A percentile compares a stretch with the other conserved stretches of the same genome.
These are phyloP conservation scores for Fusarium palustre DNA, from an alignment of 2,329 filamentous ascomycete species.

Conservation along the genomic window DNA sequence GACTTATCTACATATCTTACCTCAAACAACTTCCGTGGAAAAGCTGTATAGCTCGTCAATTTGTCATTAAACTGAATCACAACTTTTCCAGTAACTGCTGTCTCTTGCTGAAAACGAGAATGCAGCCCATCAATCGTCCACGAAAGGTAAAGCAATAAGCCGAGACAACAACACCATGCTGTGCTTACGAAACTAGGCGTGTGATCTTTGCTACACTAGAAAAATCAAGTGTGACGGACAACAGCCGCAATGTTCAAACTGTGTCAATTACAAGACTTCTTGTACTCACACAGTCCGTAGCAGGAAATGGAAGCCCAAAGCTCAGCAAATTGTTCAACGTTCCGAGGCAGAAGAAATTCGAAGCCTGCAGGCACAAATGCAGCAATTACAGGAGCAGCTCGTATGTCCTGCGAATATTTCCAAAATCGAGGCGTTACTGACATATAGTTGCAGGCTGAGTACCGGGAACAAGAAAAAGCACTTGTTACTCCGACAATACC, in stretches of 20 bases:
- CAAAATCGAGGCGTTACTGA: accelerated
- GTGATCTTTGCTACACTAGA: slow-evolving; percentile 18
- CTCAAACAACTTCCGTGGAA: not conserved
- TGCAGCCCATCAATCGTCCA: not conserved
- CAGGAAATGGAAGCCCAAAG: slow-evolving; percentile 15
- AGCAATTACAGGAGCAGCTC: not conserved
- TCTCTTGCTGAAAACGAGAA: accelerated
- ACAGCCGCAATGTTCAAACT: slow-evolving; percentile 12
- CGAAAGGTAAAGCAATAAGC: not conserved
- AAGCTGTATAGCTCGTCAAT: too few species aligned
- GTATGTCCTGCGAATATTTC: accelerated
- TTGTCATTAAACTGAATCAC: accelerated
- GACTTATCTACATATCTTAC: not conserved
- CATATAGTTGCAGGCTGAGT: not conserved
- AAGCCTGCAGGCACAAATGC: not conserved
- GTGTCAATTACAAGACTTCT: not conserved
- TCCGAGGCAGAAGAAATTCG: not conserved
- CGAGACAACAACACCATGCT: not conserved
- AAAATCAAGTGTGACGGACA: slow-evolving; percentile 21
- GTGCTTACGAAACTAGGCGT: slow-evolving; percentile 5
- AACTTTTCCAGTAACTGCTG: accelerated
- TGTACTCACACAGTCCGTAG: slow-evolving; percentile 6
- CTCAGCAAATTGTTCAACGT: not conserved
- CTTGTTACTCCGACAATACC: accelerated
- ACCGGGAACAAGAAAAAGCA: accelerated